phyloP scores from a whole-genome alignment of 139 green algal genomes.

The Micromonas pusilla region DNA sequence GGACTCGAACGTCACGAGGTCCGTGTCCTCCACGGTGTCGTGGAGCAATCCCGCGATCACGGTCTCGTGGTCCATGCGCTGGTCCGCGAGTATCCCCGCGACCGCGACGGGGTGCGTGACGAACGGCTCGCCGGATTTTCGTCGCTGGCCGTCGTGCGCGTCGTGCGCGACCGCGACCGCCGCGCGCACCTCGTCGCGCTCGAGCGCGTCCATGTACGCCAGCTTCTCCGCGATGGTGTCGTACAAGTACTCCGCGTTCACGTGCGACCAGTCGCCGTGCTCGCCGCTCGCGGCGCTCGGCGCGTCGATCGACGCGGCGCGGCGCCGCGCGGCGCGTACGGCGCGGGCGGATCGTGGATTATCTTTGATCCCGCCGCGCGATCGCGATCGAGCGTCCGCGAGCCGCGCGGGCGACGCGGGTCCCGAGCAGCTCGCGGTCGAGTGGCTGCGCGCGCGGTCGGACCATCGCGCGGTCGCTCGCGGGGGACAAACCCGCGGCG shows the following conservation, averaged over 20 bases:
- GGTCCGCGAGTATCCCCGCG: conserved; percentile 64
- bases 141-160: conserved; percentile 63
- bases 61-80: conserved; percentile 63
- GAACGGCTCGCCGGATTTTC: conserved; percentile 80
- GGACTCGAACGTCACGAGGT: conserved; percentile 64
- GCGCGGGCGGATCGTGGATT: too few relatives aligned
- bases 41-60: conserved; percentile 73
- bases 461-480: not conserved
- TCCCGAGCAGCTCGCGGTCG: not conserved
- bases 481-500: too few relatives aligned
- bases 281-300: too few relatives aligned
- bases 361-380: too few relatives aligned
- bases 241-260: conserved; percentile 1
- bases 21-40: conserved; percentile 86
- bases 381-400: too few relatives aligned
- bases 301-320: not conserved
- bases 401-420: too few relatives aligned
- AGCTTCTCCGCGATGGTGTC: not conserved
- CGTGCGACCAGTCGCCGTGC: conserved; percentile 7
- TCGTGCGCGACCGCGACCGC: conserved; percentile 60
- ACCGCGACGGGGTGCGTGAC: conserved; percentile 88
- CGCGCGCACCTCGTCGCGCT: conserved; percentile 37
- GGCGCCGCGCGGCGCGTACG: too few relatives aligned
- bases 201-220: not conserved
- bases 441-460: not conserved